phyloP scores from a whole-genome alignment of 768 basidiomycete genomes.

The Lyophyllum shimeji region DNA sequence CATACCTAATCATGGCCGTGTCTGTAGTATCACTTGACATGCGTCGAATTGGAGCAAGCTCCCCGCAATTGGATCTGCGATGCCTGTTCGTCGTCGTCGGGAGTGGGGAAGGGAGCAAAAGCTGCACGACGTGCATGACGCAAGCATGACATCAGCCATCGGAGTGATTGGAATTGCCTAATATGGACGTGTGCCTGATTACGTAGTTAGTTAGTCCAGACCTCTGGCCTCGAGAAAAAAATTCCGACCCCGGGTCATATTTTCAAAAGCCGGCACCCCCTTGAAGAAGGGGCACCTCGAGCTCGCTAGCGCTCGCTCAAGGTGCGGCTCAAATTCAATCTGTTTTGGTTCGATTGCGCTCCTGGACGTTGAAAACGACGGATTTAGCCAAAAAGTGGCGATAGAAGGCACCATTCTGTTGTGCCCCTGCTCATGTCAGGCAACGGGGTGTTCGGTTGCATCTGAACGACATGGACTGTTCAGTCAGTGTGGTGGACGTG shows the following conservation, averaged over 20 bases:
- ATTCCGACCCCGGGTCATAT: slow-evolving; percentile 7
- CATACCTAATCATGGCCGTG: not conserved
- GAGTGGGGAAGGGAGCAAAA: not conserved
- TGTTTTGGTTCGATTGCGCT: too few relatives aligned
- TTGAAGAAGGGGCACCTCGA: too few relatives aligned
- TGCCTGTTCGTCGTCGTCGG: slow-evolving; percentile 5
- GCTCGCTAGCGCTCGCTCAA: too few relatives aligned
- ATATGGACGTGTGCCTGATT: not conserved
- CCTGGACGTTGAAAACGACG: too few relatives aligned
- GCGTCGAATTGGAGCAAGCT: slow-evolving; percentile 1
- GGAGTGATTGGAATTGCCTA: not conserved
- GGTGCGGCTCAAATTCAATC: too few relatives aligned
- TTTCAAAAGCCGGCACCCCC: slow-evolving; percentile 10
- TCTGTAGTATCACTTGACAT: slow-evolving; percentile 8
- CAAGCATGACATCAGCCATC: not conserved
- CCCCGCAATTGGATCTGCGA: slow-evolving; percentile 1
- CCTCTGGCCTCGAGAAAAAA: slow-evolving; percentile 6
- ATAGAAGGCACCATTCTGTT: too few relatives aligned
- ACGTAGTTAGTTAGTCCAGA: slow-evolving; percentile 9
- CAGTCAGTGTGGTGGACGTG: too few relatives aligned
- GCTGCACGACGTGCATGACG: not conserved
- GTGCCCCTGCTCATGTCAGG: too few relatives aligned
- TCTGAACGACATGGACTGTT: too few relatives aligned
- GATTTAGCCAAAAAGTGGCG: too few relatives aligned
- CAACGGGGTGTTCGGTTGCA: too few relatives aligned